phyloP scores from a whole-genome alignment of 2,329 filamentous ascomycete genomes.

The Claviceps paspali region DNA sequence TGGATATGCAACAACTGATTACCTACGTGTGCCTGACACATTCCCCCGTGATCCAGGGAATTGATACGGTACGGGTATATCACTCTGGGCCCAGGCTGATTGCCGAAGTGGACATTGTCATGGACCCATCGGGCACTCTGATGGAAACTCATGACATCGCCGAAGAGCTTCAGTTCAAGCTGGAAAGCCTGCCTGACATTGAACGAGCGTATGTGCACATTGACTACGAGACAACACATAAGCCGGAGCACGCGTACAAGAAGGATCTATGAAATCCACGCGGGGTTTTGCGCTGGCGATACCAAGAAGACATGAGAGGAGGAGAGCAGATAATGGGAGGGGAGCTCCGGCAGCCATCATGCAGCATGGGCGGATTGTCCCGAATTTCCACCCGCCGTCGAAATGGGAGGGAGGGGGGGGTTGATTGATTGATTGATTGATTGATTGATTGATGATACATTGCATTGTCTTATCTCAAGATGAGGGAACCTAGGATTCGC shows the following conservation, averaged over 20 bases:
- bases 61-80: slow-evolving; percentile 91
- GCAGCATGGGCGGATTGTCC: too few species aligned
- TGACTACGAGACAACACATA: slow-evolving; percentile 92
- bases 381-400: too few species aligned
- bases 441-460: too few species aligned
- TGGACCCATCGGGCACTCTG: slow-evolving; percentile 61
- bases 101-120: slow-evolving; percentile 92
- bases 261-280: slow-evolving; percentile 44
- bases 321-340: too few species aligned
- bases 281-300: too few species aligned
- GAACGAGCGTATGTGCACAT: slow-evolving; percentile 94
- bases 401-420: too few species aligned
- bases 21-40: slow-evolving; percentile 89
- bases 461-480: too few species aligned
- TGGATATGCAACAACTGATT: slow-evolving; percentile 79
- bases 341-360: too few species aligned
- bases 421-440: too few species aligned
- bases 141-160: slow-evolving; percentile 80
- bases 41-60: slow-evolving; percentile 62
- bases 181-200: slow-evolving; percentile 81
- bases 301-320: too few species aligned
- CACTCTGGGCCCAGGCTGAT: slow-evolving; percentile 80
- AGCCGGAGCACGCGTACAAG: slow-evolving; percentile 62
- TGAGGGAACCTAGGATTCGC: too few species aligned
- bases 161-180: slow-evolving; percentile 83